Conservation (phyloP, 169 alveolate genomes). For the Cryptosporidium baileyi region DNA sequence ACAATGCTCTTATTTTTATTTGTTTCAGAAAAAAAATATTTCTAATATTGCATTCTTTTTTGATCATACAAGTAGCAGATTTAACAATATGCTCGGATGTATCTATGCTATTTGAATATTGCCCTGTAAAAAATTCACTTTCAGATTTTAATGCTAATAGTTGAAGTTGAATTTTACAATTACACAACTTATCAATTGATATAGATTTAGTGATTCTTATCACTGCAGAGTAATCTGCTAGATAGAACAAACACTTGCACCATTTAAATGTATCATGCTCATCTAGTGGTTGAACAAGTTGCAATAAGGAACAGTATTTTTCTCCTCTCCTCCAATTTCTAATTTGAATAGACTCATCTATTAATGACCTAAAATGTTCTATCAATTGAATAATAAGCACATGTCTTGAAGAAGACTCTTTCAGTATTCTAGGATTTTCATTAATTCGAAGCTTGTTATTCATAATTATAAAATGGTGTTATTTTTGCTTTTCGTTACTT, state of each 20-base stretch:
- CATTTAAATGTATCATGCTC: conserved; percentile 1
- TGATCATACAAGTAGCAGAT: not conserved
- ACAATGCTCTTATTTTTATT: not conserved
- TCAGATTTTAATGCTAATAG: conserved; percentile 25
- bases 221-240: conserved; percentile 52
- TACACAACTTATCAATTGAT: not conserved
- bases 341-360: conserved; percentile 42
- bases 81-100: conserved; percentile 11
- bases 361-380: conserved; percentile 7
- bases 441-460: too few species aligned
- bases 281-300: conserved; percentile 6
- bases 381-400: not conserved
- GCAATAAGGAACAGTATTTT: conserved; percentile 39
- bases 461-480: too few species aligned
- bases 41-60: not conserved
- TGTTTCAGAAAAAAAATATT: not conserved
- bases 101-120: conserved; percentile 15
- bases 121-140: conserved; percentile 37
- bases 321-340: conserved; percentile 67
- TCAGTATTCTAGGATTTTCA: too few species aligned
- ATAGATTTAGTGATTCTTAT: conserved; percentile 5
- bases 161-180: not conserved
- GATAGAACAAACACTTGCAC: conserved; percentile 33
- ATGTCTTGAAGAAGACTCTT: too few species aligned
- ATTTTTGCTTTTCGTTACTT: too few species aligned